Percentiles rank a stretch among this genome's conserved stretches.
These are phyloP conservation scores for Phallus indusiatus DNA, from an alignment of 768 basidiomycete genomes.

Conservation along the genomic window DNA sequence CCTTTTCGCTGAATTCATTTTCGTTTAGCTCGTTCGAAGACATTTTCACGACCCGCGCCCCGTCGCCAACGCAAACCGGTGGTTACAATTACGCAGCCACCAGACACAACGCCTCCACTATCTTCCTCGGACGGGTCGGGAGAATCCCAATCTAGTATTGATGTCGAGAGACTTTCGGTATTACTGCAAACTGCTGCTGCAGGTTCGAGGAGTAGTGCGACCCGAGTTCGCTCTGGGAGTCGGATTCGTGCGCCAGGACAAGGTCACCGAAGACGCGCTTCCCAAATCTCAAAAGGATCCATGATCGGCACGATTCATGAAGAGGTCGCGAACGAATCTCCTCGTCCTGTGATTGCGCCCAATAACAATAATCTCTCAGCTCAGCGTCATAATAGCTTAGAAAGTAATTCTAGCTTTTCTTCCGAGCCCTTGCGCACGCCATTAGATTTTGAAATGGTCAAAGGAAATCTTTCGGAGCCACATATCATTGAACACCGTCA, in stretches of 20 bases:
- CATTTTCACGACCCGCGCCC: slow-evolving; percentile 52
- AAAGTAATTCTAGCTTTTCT: neutral
- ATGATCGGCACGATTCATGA: slow-evolving; percentile 78
- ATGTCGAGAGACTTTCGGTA: slow-evolving; percentile 50
- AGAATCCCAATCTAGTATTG: slow-evolving; percentile 71
- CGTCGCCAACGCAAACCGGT: slow-evolving; percentile 37
- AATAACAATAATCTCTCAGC: slow-evolving; percentile 14
- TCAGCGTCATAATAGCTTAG: slow-evolving; percentile 21
- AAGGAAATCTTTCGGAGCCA: slow-evolving; percentile 1
- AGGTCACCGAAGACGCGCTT: slow-evolving; percentile 64
- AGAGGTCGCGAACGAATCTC: slow-evolving; percentile 35
- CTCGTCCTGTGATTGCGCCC: slow-evolving; percentile 9
- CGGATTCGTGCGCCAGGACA: slow-evolving; percentile 49
- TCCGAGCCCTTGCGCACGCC: neutral
- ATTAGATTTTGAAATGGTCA: neutral
- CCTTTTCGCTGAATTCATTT: slow-evolving; percentile 12
- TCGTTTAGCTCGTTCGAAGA: slow-evolving; percentile 34
- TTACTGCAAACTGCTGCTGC: slow-evolving; percentile 47
- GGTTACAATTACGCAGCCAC: slow-evolving; percentile 17
- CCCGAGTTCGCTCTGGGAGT: slow-evolving; percentile 27
- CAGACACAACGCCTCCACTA: slow-evolving; percentile 28
- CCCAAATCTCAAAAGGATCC: slow-evolving; percentile 45
- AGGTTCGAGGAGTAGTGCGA: slow-evolving; percentile 30
- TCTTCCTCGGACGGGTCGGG: slow-evolving; percentile 61
- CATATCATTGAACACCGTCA: neutral